Base-by-base conservation (phyloP, 805 yeast genomes). In the Suhomyces faveliae region DNA sequence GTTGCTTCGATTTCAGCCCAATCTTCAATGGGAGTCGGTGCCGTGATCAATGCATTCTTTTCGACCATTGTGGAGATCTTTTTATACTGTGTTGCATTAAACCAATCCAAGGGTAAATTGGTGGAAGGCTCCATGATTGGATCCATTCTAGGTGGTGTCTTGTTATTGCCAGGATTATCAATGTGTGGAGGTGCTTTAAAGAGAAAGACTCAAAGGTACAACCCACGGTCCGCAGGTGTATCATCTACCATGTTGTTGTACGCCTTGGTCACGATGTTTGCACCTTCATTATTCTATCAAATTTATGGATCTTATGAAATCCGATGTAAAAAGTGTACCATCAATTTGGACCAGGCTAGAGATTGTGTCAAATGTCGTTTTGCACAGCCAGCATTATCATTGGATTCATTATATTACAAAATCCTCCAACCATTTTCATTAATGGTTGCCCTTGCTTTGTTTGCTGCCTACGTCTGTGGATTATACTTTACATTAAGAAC, bases 1-100 rank as follows among this genome's bases (percentile, higher is more conserved):
- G 99, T 94, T n/a, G 99, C 99, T 0, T 91, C 98, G 2, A 94
- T 94, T 50, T 87, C 96, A 5, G 98, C 99, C 0, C 99, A 94
- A 70, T 89, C 97, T 0, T 91, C 97, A 0, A 94, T 94, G 99
- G 97, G 98, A 23, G 83, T 94, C 50, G 98, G 98, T 72, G 99
- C 99, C 1, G 97, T 91, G 0, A 90, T 94, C 58, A 94, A 94
- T 65, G 99, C 99, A 0, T 92, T 94, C 60, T 94, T 94, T 75
- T 91, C 98, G 1, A 91, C 99, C 0, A 79, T 94, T 43, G 98
- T 94, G 5, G 99, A 94, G 64, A 87, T 94, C 7, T 94, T 85
- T 64, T 71, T 92, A 42, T 94, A 94, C 64, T 85, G 96, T 66
- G 96, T 92, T 17, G 98, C 99, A 0, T 72, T 94, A 51, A 74